These are phyloP conservation scores for Phytophthora meadii DNA, from an alignment of 352 stramenopile species.

Conservation along the genomic window DNA sequence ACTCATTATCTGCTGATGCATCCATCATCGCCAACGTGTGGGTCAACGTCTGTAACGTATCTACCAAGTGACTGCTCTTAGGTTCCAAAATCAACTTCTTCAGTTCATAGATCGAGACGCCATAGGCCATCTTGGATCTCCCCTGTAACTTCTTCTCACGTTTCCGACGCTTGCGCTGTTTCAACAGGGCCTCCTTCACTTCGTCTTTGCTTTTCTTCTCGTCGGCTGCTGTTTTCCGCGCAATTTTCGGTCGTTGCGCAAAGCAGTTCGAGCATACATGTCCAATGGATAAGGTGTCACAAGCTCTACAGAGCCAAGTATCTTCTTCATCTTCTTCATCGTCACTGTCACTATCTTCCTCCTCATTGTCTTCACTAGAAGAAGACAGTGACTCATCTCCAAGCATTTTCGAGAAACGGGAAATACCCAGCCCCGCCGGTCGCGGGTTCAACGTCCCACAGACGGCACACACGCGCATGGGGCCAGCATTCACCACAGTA, in stretches of 20 bases:
- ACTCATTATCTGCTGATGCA: conserved; percentile 77
- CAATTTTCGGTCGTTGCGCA: conserved; percentile 30
- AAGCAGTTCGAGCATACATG: conserved; percentile 53
- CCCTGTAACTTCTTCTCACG: conserved; percentile 48
- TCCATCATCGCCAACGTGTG: conserved; percentile 89
- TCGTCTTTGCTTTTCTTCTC: conserved; percentile 33
- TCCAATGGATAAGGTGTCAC: conserved; percentile 32
- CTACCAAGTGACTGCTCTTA: conserved; percentile 52
- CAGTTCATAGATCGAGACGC: conserved; percentile 70
- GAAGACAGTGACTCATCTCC: conserved; percentile 40
- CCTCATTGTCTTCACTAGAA: conserved; percentile 40
- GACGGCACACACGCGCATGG: conserved; percentile 55
- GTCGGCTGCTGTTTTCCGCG: conserved; percentile 16
- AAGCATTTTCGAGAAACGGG: conserved; percentile 27
- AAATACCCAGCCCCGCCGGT: conserved; percentile 51
- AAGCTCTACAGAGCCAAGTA: conserved; percentile 44
- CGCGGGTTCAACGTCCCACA: conserved; percentile 78
- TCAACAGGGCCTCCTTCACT: conserved; percentile 38
- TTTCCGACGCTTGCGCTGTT: conserved; percentile 43
- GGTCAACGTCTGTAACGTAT: conserved; percentile 80
- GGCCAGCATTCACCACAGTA: conserved; percentile 70
- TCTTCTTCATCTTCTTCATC: conserved; percentile 27
- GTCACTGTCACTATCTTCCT: conserved; percentile 28
- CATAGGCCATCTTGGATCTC: conserved; percentile 62
- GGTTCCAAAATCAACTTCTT: conserved; percentile 61